Base-by-base conservation (phyloP, 139 green algal species). In the Microglena sp. region DNA sequence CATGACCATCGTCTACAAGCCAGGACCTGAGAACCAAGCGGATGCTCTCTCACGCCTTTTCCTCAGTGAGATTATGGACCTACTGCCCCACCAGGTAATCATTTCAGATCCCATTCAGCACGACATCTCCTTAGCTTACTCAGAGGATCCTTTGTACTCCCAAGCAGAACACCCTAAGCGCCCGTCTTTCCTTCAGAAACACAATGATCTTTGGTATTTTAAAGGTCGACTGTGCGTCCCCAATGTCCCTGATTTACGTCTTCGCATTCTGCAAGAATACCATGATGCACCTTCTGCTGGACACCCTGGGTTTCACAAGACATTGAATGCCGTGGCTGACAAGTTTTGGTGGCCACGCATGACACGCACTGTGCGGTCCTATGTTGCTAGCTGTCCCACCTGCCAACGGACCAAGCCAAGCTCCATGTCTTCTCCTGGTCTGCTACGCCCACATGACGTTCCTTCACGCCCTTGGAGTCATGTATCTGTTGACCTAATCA, bases 21-120 rank as follows among this genome's bases (percentile, higher is more conserved):
- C 58, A 5, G 76, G 76, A 11, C 69, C 58, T 28, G 33, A 36
- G 6, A 75, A 82, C 55, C 30, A 67, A 5, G 60, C 76, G 60
- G 75, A 82, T 60, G 56, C 68, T 55, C 33, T 82, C 21, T 74
- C 66, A 29, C 55, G 66, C 11, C 31, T 45, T n/a, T n/a, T n/a
- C n/a, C n/a, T n/a, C n/a, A n/a, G n/a, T n/a, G n/a, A n/a, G n/a
- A n/a, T n/a, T n/a, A n/a, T n/a, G n/a, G 15, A 62, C 29, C 28
- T 62, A 15, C n/a, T 62, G 5, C 55, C 6, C 43, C 4, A 28
- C 55, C 55, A 62, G 7, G 26, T 62, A 15, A 15, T 35, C 26
- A 6, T 45, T 15, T 7, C 55, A 22, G 55, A 62, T 24, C 26
- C 55, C 26, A 28, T 62, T 15, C 55, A 45, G 21, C 28, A 62